Conservation (phyloP, 139 green algal species). For the Monoraphidium neglectum region DNA sequence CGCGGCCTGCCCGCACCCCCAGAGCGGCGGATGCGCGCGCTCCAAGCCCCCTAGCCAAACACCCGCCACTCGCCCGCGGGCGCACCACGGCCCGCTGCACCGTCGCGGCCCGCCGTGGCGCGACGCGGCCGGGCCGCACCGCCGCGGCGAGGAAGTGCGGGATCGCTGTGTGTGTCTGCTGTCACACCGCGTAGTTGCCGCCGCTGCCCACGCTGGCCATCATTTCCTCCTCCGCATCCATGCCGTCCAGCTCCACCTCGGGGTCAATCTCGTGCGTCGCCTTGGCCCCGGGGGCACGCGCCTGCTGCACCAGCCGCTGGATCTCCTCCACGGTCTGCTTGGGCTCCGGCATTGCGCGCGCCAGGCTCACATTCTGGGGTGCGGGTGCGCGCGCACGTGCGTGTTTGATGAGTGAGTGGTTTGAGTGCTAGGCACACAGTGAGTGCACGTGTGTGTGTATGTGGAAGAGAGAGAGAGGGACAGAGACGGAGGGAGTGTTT, state of each 20-base stretch:
- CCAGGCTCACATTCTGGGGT: conserved; percentile 13
- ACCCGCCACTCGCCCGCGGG: too few species aligned
- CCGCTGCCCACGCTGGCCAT: conserved; percentile 1
- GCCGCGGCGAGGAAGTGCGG: too few species aligned
- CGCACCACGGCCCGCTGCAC: too few species aligned
- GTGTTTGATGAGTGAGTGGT: neutral
- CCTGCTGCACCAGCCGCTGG: conserved; percentile 36
- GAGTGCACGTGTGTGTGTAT: neutral
- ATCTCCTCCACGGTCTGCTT: conserved; percentile 60
- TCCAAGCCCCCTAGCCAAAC: too few species aligned
- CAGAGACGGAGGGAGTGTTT: neutral
- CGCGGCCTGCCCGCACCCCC: too few species aligned
- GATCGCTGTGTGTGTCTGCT: too few species aligned
- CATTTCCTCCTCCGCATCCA: conserved; percentile 12
- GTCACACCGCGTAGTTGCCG: conserved; percentile 21
- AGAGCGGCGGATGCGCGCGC: too few species aligned
- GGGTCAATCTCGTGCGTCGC: conserved; percentile 7
- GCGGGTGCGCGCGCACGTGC: neutral
- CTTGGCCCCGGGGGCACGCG: conserved; percentile 8
- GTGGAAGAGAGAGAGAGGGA: neutral
- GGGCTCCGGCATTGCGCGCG: conserved; percentile 18
- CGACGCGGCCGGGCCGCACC: too few species aligned
- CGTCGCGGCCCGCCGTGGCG: too few species aligned
- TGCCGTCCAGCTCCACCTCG: conserved; percentile 8
- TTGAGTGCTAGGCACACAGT: too few species aligned